phyloP scores from a whole-genome alignment of 306 rosid genomes.

The Dryas octopetala region DNA sequence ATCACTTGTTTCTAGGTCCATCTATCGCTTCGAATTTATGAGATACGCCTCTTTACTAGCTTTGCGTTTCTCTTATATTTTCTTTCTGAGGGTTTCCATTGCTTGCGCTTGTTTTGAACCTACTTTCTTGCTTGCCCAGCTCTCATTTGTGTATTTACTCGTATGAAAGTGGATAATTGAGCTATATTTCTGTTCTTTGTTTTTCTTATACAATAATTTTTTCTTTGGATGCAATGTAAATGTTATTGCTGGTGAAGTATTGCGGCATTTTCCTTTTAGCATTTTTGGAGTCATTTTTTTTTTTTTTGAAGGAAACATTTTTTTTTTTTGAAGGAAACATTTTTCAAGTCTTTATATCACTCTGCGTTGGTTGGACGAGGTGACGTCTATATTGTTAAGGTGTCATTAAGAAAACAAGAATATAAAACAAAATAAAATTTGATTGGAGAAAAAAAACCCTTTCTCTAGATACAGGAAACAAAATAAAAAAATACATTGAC shows the following conservation, averaged over 20 bases:
- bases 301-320: too few relatives aligned
- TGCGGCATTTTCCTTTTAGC: not conserved
- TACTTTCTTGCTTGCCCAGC: conserved; percentile 13
- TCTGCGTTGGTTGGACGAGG: not conserved
- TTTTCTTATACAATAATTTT: not conserved
- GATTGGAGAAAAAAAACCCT: too few relatives aligned
- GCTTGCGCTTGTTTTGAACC: conserved; percentile 34
- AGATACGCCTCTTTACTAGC: conserved; percentile 28
- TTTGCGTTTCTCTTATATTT: conserved; percentile 11
- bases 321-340: too few relatives aligned
- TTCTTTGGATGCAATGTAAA: not conserved
- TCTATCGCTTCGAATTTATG: conserved; percentile 23
- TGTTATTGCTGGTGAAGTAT: not conserved
- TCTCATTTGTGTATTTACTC: conserved; percentile 45
- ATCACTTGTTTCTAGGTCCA: conserved; percentile 29
- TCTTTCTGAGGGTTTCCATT: conserved; percentile 19
- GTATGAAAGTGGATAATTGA: conserved; percentile 31
- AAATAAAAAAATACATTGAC: not conserved
- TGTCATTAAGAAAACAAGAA: not conserved
- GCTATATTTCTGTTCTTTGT: conserved; percentile 3
- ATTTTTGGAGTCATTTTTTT: not conserved
- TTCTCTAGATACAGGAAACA: not conserved
- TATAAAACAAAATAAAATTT: not conserved
- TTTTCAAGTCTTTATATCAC: too few relatives aligned
- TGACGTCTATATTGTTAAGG: too few relatives aligned